phyloP scores from a whole-genome alignment of 257 asterid species.

The Leptodermis oblonga region DNA sequence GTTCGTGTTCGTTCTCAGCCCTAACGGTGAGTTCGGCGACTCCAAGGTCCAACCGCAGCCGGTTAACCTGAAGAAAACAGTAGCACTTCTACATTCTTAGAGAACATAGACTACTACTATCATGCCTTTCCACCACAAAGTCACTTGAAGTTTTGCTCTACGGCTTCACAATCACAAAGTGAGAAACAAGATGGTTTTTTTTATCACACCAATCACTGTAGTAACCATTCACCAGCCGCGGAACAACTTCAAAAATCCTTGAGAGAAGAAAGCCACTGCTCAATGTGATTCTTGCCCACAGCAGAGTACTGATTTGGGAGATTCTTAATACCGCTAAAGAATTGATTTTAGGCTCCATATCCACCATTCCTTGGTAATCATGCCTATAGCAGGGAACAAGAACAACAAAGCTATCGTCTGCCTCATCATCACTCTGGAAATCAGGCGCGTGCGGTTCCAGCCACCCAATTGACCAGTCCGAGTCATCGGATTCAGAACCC shows the following conservation, averaged over 20 bases:
- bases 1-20: too few species aligned
- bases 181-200: background rate
- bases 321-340: conserved; percentile 46
- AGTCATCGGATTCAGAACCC: conserved; percentile 84
- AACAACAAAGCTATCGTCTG: conserved; percentile 79
- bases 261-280: conserved; percentile 82
- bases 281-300: conserved; percentile 66
- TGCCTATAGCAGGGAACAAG: conserved; percentile 89
- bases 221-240: conserved; percentile 2
- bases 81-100: background rate
- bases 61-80: background rate
- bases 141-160: conserved; percentile 7
- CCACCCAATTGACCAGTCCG: conserved; percentile 99
- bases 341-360: conserved; percentile 39
- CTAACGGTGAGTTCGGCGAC: conserved; percentile 14
- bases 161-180: background rate
- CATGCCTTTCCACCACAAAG: background rate
- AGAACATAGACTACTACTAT: conserved; percentile 7
- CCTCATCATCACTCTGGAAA: conserved; percentile 76
- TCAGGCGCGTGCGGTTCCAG: conserved; percentile 81
- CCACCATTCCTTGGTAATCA: conserved; percentile 31
- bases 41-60: background rate
- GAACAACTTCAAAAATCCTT: conserved; percentile 52
- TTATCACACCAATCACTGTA: conserved; percentile 5
- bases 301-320: conserved; percentile 48